Conservation (phyloP, 768 basidiomycete species). For the Boletales sp. region DNA sequence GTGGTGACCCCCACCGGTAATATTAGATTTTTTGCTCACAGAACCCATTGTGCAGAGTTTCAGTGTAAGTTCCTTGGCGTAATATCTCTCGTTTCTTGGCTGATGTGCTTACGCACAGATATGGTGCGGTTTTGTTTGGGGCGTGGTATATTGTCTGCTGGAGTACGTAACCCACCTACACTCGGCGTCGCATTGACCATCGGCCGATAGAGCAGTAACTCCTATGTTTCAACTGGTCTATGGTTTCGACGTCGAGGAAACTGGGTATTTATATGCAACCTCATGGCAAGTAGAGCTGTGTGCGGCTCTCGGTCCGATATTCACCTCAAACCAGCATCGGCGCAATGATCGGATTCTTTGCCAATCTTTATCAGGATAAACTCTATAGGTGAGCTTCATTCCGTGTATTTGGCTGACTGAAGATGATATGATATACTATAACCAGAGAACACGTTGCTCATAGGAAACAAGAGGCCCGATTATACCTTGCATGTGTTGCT, state of each 20-base stretch:
- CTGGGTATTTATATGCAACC: slow-evolving; percentile 55
- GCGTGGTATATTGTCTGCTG: slow-evolving; percentile 63
- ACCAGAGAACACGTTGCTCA: slow-evolving; percentile 15
- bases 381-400: slow-evolving; percentile 39
- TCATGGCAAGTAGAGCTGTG: slow-evolving; percentile 39
- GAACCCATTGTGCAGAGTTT: slow-evolving; percentile 76
- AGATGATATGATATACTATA: slow-evolving; percentile 3
- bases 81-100: background rate
- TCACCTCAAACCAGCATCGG: slow-evolving; percentile 43
- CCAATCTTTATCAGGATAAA: slow-evolving; percentile 46
- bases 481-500: slow-evolving; percentile 53
- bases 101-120: slow-evolving; percentile 34
- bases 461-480: slow-evolving; percentile 52
- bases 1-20: background rate
- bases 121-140: slow-evolving; percentile 73
- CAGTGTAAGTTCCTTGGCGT: slow-evolving; percentile 42
- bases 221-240: slow-evolving; percentile 56
- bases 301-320: background rate
- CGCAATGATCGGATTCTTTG: slow-evolving; percentile 40
- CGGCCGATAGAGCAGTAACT: slow-evolving; percentile 43
- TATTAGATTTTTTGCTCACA: slow-evolving; percentile 20
- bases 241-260: slow-evolving; percentile 54
- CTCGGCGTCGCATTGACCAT: background rate
- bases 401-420: slow-evolving; percentile 9
- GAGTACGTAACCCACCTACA: slow-evolving; percentile 35